Percentiles rank a stretch among this genome's conserved stretches.
Evolutionary conservation across 495 filamentous ascomycete genomes (phyloP).

Genomic region (Mycothermus thermophilus): DNA sequence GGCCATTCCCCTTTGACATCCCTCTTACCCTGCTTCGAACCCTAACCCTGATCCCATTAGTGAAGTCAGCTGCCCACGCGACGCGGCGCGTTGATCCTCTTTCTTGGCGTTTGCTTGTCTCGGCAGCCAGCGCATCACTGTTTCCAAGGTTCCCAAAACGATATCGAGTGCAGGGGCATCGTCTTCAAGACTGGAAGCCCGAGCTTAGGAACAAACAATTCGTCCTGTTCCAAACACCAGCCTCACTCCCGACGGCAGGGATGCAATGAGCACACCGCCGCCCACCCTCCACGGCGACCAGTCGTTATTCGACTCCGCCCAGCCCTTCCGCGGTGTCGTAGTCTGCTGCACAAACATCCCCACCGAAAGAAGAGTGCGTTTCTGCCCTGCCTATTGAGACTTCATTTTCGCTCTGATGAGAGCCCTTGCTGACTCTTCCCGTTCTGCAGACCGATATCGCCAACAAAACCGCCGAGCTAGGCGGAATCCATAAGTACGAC

Average conservation of each 20-base stretch:
- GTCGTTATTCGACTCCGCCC: conserved; percentile 28
- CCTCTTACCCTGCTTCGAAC: conserved; percentile 2
- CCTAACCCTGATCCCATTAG: not conserved
- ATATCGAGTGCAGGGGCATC: too few relatives aligned
- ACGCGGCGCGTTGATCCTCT: conserved; percentile 1
- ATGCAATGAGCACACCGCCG: conserved; percentile 12
- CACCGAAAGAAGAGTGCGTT: conserved; percentile 63
- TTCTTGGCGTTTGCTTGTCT: too few relatives aligned
- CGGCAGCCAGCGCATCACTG: too few relatives aligned
- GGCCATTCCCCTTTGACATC: too few relatives aligned
- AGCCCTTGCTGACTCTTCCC: not conserved
- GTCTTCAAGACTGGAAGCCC: not conserved
- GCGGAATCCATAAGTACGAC: conserved; percentile 71
- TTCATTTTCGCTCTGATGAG: conserved; percentile 1
- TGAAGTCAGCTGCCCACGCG: conserved; percentile 12
- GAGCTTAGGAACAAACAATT: not conserved
- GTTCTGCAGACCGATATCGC: conserved; percentile 51
- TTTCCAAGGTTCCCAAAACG: too few relatives aligned
- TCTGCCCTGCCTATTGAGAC: not conserved
- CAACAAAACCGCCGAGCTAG: conserved; percentile 61
- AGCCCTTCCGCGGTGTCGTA: conserved; percentile 65
- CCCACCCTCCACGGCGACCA: conserved; percentile 4
- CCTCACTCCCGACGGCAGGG: not conserved
- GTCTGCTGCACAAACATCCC: conserved; percentile 85
- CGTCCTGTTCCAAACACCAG: not conserved